These are phyloP conservation scores for Naganishia friedmannii DNA, from an alignment of 768 basidiomycete species.

Conservation along the genomic window DNA sequence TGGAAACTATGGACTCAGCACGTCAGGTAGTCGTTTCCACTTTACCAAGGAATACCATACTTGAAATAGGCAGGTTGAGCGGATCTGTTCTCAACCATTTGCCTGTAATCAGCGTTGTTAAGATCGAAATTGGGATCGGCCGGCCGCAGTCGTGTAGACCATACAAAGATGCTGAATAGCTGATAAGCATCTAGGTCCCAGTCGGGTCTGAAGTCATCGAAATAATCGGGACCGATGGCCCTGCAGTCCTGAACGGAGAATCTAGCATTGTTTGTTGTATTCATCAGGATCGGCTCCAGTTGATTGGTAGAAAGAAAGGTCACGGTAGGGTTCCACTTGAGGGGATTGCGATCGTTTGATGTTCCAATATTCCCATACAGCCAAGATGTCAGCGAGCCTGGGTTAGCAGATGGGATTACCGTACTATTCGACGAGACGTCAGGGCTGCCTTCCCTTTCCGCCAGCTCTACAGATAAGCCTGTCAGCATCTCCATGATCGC, in stretches of 20 bases:
- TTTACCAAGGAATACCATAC: too few relatives aligned
- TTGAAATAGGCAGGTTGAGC: too few relatives aligned
- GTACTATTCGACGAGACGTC: neutral
- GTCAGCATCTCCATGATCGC: conserved; percentile 7
- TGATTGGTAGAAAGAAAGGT: neutral
- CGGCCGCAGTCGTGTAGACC: too few relatives aligned
- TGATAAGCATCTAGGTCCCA: too few relatives aligned
- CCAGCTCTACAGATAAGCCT: neutral
- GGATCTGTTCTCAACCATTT: too few relatives aligned
- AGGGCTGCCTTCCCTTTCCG: neutral
- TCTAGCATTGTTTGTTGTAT: neutral
- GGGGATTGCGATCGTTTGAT: neutral
- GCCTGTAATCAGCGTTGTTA: too few relatives aligned
- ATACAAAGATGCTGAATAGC: too few relatives aligned
- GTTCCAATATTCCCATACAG: neutral
- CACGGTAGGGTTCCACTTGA: neutral
- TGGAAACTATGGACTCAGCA: too few relatives aligned
- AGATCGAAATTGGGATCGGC: too few relatives aligned
- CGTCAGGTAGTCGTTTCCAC: too few relatives aligned
- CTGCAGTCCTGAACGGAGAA: neutral
- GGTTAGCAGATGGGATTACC: neutral
- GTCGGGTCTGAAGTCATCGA: neutral
- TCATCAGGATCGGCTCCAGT: neutral
- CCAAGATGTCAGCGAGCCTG: neutral
- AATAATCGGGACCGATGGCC: conserved; percentile 3